Percentiles rank a stretch among this genome's conserved stretches.
These are phyloP conservation scores for Syncephalastrum racemosum DNA, from an alignment of 371 early-diverging fungal genomes.

Conservation along the genomic window DNA sequence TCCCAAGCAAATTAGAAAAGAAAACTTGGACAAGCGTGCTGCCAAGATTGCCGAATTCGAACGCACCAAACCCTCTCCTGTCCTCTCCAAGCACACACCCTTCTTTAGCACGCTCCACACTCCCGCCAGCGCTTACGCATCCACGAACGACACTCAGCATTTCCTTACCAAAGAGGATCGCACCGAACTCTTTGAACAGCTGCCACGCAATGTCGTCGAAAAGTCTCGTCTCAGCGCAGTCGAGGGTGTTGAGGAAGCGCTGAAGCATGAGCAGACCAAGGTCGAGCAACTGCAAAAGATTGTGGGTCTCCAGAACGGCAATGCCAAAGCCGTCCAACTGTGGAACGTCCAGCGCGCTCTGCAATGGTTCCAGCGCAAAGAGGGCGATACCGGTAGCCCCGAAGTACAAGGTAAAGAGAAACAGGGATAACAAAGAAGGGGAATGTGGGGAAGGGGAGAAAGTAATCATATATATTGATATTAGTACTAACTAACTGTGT, in stretches of 20 bases:
- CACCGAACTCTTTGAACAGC: slow-evolving; percentile 56
- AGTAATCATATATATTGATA: too few species aligned
- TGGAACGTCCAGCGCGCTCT: slow-evolving; percentile 79
- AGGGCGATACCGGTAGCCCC: slow-evolving; percentile 88
- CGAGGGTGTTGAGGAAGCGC: slow-evolving; percentile 39
- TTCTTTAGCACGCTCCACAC: slow-evolving; percentile 46
- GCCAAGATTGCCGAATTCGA: slow-evolving; percentile 41
- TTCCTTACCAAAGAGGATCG: slow-evolving; percentile 53
- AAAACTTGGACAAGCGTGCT: slow-evolving; percentile 49
- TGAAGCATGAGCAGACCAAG: slow-evolving; percentile 48
- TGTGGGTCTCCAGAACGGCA: slow-evolving; percentile 77
- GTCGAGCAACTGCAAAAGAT: slow-evolving; percentile 76
- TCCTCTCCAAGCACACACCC: slow-evolving; percentile 36
- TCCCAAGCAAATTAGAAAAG: slow-evolving; percentile 53
- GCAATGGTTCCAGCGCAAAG: slow-evolving; percentile 74
- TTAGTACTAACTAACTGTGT: too few species aligned
- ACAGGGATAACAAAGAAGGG: too few species aligned
- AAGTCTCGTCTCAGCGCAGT: slow-evolving; percentile 35
- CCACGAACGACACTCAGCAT: slow-evolving; percentile 44
- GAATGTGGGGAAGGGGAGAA: too few species aligned
- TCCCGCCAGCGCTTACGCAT: slow-evolving; percentile 40
- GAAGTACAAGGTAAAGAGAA: slow-evolving; percentile 85
- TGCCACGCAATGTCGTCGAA: slow-evolving; percentile 53
- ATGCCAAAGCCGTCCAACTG: slow-evolving; percentile 68
- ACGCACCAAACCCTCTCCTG: slow-evolving; percentile 45